These are phyloP conservation scores for Macrophomina pseudophaseolina DNA, from an alignment of 2,329 filamentous ascomycete species.

Conservation along the genomic window DNA sequence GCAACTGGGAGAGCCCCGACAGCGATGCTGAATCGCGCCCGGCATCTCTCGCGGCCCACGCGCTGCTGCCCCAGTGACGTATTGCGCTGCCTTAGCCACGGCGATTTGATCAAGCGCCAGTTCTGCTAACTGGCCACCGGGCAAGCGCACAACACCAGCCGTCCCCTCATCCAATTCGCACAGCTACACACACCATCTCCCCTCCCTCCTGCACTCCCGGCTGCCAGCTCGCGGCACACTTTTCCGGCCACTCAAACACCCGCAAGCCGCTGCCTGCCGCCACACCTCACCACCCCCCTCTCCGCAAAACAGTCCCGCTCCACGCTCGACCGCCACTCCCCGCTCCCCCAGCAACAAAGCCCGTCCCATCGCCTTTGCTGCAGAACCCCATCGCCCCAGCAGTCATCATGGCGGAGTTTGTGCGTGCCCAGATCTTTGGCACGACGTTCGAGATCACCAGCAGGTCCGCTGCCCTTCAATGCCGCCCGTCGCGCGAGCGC, in stretches of 20 bases:
- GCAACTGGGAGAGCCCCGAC: slow-evolving; percentile 11
- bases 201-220: slow-evolving; percentile 16
- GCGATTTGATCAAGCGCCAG: slow-evolving; percentile 15
- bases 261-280: slow-evolving; percentile 24
- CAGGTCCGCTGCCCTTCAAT: slow-evolving; percentile 64
- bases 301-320: slow-evolving; percentile 8
- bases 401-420: slow-evolving; percentile 92
- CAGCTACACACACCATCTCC: background rate
- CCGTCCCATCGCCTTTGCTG: slow-evolving; percentile 1
- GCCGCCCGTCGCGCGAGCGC: slow-evolving; percentile 31
- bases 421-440: slow-evolving; percentile 98
- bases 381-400: slow-evolving; percentile 12
- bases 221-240: slow-evolving; percentile 7
- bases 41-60: slow-evolving; percentile 22
- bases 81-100: slow-evolving; percentile 24
- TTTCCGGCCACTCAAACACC: slow-evolving; percentile 12
- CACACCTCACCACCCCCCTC: slow-evolving; percentile 11
- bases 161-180: slow-evolving; percentile 23
- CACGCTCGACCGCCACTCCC: slow-evolving; percentile 3
- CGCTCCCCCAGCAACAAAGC: slow-evolving; percentile 12
- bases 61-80: slow-evolving; percentile 20
- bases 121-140: slow-evolving; percentile 17
- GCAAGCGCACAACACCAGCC: slow-evolving; percentile 22
- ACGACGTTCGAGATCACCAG: slow-evolving; percentile 99
- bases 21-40: slow-evolving; percentile 8